phyloP scores from a whole-genome alignment of 2,329 filamentous ascomycete genomes.

The Dactylellina leptospora region DNA sequence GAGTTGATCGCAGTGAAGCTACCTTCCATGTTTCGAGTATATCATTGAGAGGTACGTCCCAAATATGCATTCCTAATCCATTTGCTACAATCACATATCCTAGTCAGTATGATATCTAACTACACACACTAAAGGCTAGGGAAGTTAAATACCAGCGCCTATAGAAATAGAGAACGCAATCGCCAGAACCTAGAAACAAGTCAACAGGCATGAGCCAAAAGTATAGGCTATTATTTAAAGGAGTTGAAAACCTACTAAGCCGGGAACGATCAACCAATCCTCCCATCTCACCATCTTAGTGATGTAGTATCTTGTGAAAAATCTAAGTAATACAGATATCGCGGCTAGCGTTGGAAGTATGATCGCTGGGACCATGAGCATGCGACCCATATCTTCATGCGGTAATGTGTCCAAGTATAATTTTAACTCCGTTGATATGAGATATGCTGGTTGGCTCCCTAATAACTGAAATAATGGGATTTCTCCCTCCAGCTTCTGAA shows the following conservation, averaged over 20 bases:
- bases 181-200: constrained; percentile 12
- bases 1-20: not conserved
- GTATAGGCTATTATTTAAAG: not conserved
- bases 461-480: constrained; percentile 22
- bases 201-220: not conserved
- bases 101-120: not conserved
- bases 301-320: constrained; percentile 43
- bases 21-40: constrained; percentile 17
- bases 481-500: constrained; percentile 24
- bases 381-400: constrained; percentile 15
- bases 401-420: constrained; percentile 18
- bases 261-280: constrained; percentile 47
- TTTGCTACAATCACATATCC: not conserved
- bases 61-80: constrained; percentile 21
- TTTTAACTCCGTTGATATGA: constrained; percentile 17
- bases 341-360: constrained; percentile 14
- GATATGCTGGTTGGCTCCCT: constrained; percentile 15
- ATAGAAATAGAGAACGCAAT: constrained; percentile 16
- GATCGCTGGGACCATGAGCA: constrained; percentile 25
- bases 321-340: constrained; percentile 25
- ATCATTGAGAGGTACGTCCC: constrained; percentile 28
- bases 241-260: constrained; percentile 7
- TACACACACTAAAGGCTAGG: not conserved
- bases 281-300: constrained; percentile 38
- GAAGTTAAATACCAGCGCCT: constrained; percentile 2